Base-by-base conservation (phyloP, 345 rosid species). In the Cardamine resedifolia region DNA sequence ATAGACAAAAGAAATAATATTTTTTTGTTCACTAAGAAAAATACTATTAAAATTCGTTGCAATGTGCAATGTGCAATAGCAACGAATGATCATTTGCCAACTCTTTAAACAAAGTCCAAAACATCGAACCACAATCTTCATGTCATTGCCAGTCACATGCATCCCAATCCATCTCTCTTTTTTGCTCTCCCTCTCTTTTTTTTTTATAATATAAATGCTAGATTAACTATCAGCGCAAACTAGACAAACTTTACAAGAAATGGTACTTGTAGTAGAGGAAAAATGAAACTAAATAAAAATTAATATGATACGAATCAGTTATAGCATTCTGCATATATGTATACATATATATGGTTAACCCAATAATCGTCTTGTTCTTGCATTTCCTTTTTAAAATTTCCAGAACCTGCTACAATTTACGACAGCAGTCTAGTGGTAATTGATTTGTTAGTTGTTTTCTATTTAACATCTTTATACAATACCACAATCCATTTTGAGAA, bases 71-170 rank as follows among this genome's bases (percentile, higher is more conserved):
- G 57, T n/a, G n/a, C n/a, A n/a, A n/a, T n/a, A n/a, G 69, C 64
- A 75, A 75, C 64, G 64, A 75, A 56, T 58, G 41, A 23, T 43
- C 39, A 31, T 30, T 51, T 61, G 73, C 56, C 44, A 75, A 75
- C 69, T 50, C 68, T 66, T 30, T 75, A 51, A 75, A 52, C 34
- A 68, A 75, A 75, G 58, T 61, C 79, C 74, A 68, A 75, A 68
- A 75, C 74, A 68, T 61, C 56, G 74, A 75, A 55, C 70, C 79
- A 63, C 70, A 62, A 61, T 62, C 58, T 53, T 68, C 73, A 62
- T 75, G 74, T 68, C 74, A 24, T 75, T 75, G 50, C 79, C 47
- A 31, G 21, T 61, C 79, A 75, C 74, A 75, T 75, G 79, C 74
- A 43, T 44, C 44, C 18, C 33, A 50, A 18, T 36, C 61, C 27